Conservation (phyloP, 2,329 filamentous ascomycete species). For the Verticillium zaregamsianum region DNA sequence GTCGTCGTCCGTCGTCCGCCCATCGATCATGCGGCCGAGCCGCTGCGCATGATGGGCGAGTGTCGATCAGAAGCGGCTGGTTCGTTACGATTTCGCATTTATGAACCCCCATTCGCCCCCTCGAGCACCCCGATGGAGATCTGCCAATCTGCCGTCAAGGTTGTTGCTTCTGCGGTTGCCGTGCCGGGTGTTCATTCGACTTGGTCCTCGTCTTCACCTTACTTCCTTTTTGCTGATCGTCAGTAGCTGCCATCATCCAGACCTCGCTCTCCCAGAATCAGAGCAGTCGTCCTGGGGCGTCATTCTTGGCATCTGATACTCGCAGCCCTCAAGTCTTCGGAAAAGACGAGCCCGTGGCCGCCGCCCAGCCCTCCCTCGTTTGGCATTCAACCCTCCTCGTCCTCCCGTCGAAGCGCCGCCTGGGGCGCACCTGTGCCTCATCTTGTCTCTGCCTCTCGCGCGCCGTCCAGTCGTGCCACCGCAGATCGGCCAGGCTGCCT, state of each 20-base stretch:
- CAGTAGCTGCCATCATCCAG: background rate
- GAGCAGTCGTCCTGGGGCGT: background rate
- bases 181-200: background rate
- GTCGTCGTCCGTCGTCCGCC: background rate
- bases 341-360: background rate
- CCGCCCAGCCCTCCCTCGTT: background rate
- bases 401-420: background rate
- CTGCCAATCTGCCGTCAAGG: background rate
- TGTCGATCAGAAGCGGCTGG: background rate
- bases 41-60: background rate
- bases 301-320: background rate
- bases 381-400: background rate
- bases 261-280: background rate
- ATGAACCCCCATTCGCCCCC: background rate
- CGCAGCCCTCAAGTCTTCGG: background rate
- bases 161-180: background rate
- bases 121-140: background rate
- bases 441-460: background rate
- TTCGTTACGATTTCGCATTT: background rate
- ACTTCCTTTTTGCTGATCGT: background rate
- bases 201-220: background rate
- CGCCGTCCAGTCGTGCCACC: background rate
- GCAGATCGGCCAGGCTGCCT: too few species aligned
- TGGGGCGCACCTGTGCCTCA: background rate
- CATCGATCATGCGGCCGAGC: background rate